Base-by-base conservation (phyloP, 805 yeast species). In the Teunomyces stri region DNA sequence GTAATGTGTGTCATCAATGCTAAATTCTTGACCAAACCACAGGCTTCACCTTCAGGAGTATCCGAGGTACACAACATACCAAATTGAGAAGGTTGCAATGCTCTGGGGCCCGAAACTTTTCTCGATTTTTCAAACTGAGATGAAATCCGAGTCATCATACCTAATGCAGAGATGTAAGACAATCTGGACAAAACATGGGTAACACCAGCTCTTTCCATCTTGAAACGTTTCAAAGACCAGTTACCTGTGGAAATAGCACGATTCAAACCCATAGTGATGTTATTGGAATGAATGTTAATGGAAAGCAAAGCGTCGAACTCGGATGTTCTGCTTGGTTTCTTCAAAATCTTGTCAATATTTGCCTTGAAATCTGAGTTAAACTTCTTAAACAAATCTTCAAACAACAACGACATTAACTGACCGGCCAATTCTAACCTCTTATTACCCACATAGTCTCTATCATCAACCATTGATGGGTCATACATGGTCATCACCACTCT, bases 41-140 rank as follows among this genome's bases (percentile, higher is more conserved):
- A 94, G 0, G 99, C 99, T 70, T 94, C 99, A 78, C 99, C 99
- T 79, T 94, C 99, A 1, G 99, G 99, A 0, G 99, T 94, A 79
- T 94, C 99, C 0, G 98, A 88, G 5, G 98, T 89, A 76, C 99
- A 94, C 50, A 94, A 76, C 98, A 94, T 94, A 64, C 99, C 99
- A 67, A 94, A 94, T 72, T 94, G 99, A 1, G 99, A 94, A 9
- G 99, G 99, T 68, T 94, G 99, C 55, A 94, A 77, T 12, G 99
- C 97, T 79, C 99, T 87, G 43, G 99, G 99, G 38, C 99, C 99
- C 1, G 96, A 88, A 36, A 94, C 99, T 67, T 94, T 94, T 71
- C 99, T 80, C 2, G 98, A 90, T 66, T 94, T 94, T 66, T 94
- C 99, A 61, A 94, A 94, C 69, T 94, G 99, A n/a, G 98, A 92